These are phyloP conservation scores for Blastobotrys serpentis DNA, from an alignment of 1,139 yeast species.

Conservation along the genomic window DNA sequence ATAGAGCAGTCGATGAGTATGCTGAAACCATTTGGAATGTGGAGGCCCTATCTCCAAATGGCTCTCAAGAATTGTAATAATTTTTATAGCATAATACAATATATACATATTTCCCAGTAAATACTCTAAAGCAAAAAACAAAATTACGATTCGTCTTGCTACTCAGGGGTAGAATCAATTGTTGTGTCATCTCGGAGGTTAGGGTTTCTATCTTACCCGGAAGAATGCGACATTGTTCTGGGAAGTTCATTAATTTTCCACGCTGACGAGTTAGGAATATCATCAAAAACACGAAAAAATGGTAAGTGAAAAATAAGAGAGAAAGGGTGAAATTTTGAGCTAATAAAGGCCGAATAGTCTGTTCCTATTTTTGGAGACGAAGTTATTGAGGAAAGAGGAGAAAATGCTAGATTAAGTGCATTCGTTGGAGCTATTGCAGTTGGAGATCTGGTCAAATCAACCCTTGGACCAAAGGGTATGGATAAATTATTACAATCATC, in stretches of 20 bases:
- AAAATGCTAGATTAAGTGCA: conserved; percentile 92
- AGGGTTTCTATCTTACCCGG: conserved; percentile 1
- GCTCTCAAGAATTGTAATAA: background rate
- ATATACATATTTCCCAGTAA: background rate
- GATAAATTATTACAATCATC: conserved; percentile 91
- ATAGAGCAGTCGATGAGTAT: conserved; percentile 87
- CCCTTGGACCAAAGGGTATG: conserved; percentile 98
- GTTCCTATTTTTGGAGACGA: conserved; percentile 96
- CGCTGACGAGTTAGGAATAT: background rate
- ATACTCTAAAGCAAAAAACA: background rate
- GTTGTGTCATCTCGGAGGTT: background rate
- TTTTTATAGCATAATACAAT: no score
- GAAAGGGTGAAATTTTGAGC: background rate
- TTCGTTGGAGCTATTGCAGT: conserved; percentile 99
- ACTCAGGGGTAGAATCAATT: background rate
- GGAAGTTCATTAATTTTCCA: conserved; percentile 4
- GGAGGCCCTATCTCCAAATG: conserved; percentile 50
- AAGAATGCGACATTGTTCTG: no score
- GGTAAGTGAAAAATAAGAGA: conserved; percentile 8
- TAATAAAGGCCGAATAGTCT: conserved; percentile 43
- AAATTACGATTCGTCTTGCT: background rate
- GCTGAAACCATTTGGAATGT: conserved; percentile 93
- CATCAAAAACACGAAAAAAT: conserved; percentile 8
- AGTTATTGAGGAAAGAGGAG: conserved; percentile 96
- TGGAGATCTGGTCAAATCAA: conserved; percentile 93